These are phyloP conservation scores for Colletotrichum destructivum DNA, from an alignment of 2,329 filamentous ascomycete genomes.

Conservation along the genomic window DNA sequence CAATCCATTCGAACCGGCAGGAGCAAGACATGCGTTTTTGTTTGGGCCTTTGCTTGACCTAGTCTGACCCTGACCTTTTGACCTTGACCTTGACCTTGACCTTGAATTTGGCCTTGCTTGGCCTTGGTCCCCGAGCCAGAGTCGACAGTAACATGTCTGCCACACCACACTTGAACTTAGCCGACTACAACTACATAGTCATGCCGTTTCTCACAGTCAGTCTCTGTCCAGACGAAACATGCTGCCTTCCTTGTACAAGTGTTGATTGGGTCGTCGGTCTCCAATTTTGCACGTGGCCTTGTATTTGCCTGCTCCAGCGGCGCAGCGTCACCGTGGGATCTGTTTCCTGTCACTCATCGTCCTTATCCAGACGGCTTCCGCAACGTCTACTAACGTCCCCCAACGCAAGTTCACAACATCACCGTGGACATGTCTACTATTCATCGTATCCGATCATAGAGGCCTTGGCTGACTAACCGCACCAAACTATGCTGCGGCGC, in stretches of 20 bases:
- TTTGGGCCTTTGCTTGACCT: not conserved
- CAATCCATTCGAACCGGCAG: constrained; percentile 12
- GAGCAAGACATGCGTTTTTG: constrained; percentile 7
- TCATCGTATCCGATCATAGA: not conserved
- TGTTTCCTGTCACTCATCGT: not conserved
- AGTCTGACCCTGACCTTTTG: too few species aligned
- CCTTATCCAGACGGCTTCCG: not conserved
- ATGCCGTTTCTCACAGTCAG: too few species aligned
- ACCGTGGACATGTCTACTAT: not conserved
- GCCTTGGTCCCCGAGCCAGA: too few species aligned
- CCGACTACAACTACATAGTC: not conserved
- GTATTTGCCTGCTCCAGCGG: not conserved
- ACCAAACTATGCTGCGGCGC: constrained; percentile 12
- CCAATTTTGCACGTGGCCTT: not conserved
- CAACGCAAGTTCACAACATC: not conserved
- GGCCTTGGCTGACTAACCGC: not conserved
- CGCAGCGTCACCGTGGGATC: constrained; percentile 3
- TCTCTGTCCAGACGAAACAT: too few species aligned
- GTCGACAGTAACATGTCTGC: too few species aligned
- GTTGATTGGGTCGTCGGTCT: too few species aligned
- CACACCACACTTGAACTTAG: not conserved
- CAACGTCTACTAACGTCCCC: not conserved
- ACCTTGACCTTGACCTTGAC: too few species aligned
- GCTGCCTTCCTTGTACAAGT: too few species aligned
- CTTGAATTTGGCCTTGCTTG: too few species aligned